Base-by-base conservation (phyloP, 1,139 yeast species). In the Blastobotrys raffinosifermentans region DNA sequence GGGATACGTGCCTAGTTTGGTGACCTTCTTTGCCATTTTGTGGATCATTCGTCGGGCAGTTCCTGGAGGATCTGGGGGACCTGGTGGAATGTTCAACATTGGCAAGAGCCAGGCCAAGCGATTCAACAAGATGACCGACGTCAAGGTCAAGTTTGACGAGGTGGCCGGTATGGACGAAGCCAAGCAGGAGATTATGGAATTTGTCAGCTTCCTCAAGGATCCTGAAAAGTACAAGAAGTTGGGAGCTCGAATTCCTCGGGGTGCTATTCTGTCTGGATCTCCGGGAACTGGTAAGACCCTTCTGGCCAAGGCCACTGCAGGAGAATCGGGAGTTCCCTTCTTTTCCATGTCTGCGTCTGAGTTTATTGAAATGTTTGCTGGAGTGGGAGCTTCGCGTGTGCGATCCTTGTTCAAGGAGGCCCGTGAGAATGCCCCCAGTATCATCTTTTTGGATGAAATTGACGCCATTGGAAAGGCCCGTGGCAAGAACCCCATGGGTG, bases 241-340 rank as follows among this genome's bases (percentile, higher is more conserved):
- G 34, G 98, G 98, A 23, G 98, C 97, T 15, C 86, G 86, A 63
- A 91, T 91, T 48, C 98, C 98, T 35, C 77, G 97, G 58, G 98
- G 98, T 53, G 98, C 98, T 6, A 85, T 91, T 48, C 67, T 91
- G 43, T 84, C 96, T 9, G 98, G 98, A 41, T 96, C 97, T 8
- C 98, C 98, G 33, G 98, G 98, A 70, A 91, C 98, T 4, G 98
- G 98, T 77, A 91, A 91, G 63, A 91, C 98, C 1, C 68, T 91
- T 45, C 69, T 91, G 41, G 98, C 98, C 8, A 89, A 85, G 61
- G 98, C 98, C 7, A 91, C 98, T 22, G 98, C 98, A 1, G 98
- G 98, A 46, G 98, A 91, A 61, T 97, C 98, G 0, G 94, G 91
- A 34, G 98, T 91, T 32, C 97, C 98, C 20, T 91, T 91, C 57